These are phyloP conservation scores for Trifolium repens DNA, from an alignment of 306 rosid species.

Conservation along the genomic window DNA sequence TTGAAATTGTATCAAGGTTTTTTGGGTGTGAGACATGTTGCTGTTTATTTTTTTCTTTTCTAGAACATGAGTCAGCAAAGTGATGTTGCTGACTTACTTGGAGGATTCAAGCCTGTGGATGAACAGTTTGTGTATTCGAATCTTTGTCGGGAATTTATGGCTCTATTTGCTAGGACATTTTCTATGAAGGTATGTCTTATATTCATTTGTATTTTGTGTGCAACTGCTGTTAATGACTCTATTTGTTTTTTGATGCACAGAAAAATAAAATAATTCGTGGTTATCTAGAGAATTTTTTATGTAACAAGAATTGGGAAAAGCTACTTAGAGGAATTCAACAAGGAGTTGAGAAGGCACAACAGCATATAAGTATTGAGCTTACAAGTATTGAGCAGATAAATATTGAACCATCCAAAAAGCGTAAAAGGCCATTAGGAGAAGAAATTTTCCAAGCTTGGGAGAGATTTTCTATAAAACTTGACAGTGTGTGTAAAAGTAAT, in stretches of 20 bases:
- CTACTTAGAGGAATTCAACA: slow-evolving; percentile 53
- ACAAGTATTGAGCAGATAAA: neutral
- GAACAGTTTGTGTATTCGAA: slow-evolving; percentile 58
- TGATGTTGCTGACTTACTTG: slow-evolving; percentile 84
- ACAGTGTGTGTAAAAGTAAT: slow-evolving; percentile 53
- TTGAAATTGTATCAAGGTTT: slow-evolving; percentile 5
- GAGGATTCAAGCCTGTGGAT: slow-evolving; percentile 89
- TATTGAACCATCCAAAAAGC: slow-evolving; percentile 54
- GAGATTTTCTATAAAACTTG: slow-evolving; percentile 59
- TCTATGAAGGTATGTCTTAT: slow-evolving; percentile 55
- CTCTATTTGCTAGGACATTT: slow-evolving; percentile 60
- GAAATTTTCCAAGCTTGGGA: slow-evolving; percentile 70
- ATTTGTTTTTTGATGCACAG: slow-evolving; percentile 53
- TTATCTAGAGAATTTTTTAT: slow-evolving; percentile 46
- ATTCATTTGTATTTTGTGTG: slow-evolving; percentile 25
- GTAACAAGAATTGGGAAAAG: slow-evolving; percentile 61
- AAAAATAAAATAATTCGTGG: slow-evolving; percentile 43
- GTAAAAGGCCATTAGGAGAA: slow-evolving; percentile 67
- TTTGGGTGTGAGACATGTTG: slow-evolving; percentile 22
- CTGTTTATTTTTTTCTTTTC: slow-evolving; percentile 16
- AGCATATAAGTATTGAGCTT: slow-evolving; percentile 33
- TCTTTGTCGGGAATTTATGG: slow-evolving; percentile 66
- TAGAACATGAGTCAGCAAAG: slow-evolving; percentile 98
- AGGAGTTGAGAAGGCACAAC: slow-evolving; percentile 49
- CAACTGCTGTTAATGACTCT: slow-evolving; percentile 23